phyloP scores from a whole-genome alignment of 1,284 basidiomycete species.

The Microbotryum scabiosae region DNA sequence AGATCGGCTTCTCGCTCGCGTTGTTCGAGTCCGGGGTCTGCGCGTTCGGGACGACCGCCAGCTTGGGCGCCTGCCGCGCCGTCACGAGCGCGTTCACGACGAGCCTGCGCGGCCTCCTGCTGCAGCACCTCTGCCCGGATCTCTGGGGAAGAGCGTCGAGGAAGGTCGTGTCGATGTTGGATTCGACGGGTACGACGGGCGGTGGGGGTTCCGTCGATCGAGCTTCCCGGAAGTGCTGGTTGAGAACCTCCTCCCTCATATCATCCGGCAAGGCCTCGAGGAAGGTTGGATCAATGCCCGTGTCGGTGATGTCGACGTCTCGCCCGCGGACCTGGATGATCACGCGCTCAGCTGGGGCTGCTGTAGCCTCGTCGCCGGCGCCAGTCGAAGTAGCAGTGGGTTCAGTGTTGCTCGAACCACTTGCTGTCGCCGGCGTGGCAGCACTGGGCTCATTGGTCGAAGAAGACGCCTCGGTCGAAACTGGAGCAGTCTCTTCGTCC shows the following conservation, averaged over 20 bases:
- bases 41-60: too few relatives aligned
- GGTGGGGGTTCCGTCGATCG: constrained; percentile 51
- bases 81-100: constrained; percentile 30
- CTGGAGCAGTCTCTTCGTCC: not conserved
- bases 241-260: constrained; percentile 96
- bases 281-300: constrained; percentile 97
- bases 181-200: constrained; percentile 55
- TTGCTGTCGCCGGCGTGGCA: constrained; percentile 3
- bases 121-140: constrained; percentile 94
- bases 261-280: constrained; percentile 95
- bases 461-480: constrained; percentile 7
- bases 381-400: not conserved
- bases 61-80: too few relatives aligned
- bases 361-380: not conserved
- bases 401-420: not conserved
- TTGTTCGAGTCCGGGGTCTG: too few relatives aligned
- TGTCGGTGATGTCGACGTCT: constrained; percentile 96
- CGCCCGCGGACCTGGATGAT: constrained; percentile 84
- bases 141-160: constrained; percentile 92
- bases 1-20: too few relatives aligned
- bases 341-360: constrained; percentile 49
- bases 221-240: constrained; percentile 85
- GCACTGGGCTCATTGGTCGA: constrained; percentile 6
- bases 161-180: constrained; percentile 89
- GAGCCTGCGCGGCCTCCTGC: constrained; percentile 77